Evolutionary conservation across 371 early-diverging fungal species (phyloP), one percentile per base, ranked within the genome.

Genomic region (Gilbertella persicaria): DNA sequence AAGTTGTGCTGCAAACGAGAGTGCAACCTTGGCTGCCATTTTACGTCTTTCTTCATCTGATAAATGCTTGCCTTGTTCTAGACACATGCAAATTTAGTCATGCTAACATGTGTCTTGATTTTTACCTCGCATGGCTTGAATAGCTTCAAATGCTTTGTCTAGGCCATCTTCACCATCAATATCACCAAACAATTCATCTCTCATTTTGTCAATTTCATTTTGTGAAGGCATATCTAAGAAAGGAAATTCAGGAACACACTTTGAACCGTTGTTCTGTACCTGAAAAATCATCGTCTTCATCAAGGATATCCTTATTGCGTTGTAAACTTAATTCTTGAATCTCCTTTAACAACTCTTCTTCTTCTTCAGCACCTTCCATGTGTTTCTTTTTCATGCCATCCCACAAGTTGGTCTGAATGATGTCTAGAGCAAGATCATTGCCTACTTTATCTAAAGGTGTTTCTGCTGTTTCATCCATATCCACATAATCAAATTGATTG

Each of bases 371-470:
- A 0, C 64, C 53, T 41, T 61, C 46, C 25, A 52, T 53, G 49
- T 67, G 60, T 45, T 79, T 77, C 8, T 73, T 73, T 12, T 64
- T 52, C 73, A 87, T 58, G 2, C 87, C 88, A 46, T 88, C 88
- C 91, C 91, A 91, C 63, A 85, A 74, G 45, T 89, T 81, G 14
- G 86, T 76, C 45, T 87, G 81, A 42, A 91, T 54, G 9, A 85
- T 85, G 46, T 89, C 89, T 17, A 86, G 53, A 1, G 62, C 62
- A 40, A 78, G 30, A 8, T 60, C 68, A 19, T 60, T 60, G 6
- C 78, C 70, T 9, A 57, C 72, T 40, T 69, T 73, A 51, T 73
- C 74, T 54, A 69, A 42, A 6, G 60, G 56, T 5, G 52, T 56
- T 13, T 61, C 62, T 20, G 63, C 52, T 17, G 51, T 58, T 26